These are phyloP conservation scores for Podaxis sp. DNA, from an alignment of 768 basidiomycete species.

Conservation along the genomic window DNA sequence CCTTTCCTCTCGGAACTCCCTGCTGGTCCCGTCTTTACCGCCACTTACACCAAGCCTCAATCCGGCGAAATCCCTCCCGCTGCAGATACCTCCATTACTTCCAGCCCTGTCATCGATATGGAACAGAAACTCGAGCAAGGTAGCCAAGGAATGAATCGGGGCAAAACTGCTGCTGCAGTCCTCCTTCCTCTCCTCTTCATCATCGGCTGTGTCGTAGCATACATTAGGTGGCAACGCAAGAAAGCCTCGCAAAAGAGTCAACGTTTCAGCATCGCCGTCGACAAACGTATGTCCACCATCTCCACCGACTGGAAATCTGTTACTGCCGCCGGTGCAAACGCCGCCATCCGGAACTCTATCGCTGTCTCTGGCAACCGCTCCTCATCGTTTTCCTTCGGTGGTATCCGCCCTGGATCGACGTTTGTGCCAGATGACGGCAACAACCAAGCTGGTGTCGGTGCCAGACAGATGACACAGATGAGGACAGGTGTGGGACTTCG, in stretches of 20 bases:
- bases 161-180: constrained; percentile 66
- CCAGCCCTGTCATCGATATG: constrained; percentile 40
- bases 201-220: constrained; percentile 38
- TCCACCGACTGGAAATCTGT: constrained; percentile 76
- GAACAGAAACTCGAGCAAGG: constrained; percentile 30
- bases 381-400: constrained; percentile 58
- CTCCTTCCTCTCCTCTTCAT: constrained; percentile 61
- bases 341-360: constrained; percentile 71
- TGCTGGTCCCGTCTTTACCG: constrained; percentile 69
- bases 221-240: constrained; percentile 52
- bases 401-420: constrained; percentile 47
- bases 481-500: constrained; percentile 54
- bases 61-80: constrained; percentile 33
- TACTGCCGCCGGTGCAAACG: constrained; percentile 64
- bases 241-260: constrained; percentile 49
- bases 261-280: constrained; percentile 64
- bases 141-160: constrained; percentile 33
- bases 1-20: constrained; percentile 53
- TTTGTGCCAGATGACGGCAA: constrained; percentile 41
- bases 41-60: constrained; percentile 49
- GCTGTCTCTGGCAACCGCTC: constrained; percentile 40
- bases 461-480: constrained; percentile 39
- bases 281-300: constrained; percentile 83
- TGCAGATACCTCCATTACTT: constrained; percentile 31
- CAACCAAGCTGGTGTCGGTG: constrained; percentile 42